phyloP scores from a whole-genome alignment of 352 stramenopile species.

The Phytophthora syringae region DNA sequence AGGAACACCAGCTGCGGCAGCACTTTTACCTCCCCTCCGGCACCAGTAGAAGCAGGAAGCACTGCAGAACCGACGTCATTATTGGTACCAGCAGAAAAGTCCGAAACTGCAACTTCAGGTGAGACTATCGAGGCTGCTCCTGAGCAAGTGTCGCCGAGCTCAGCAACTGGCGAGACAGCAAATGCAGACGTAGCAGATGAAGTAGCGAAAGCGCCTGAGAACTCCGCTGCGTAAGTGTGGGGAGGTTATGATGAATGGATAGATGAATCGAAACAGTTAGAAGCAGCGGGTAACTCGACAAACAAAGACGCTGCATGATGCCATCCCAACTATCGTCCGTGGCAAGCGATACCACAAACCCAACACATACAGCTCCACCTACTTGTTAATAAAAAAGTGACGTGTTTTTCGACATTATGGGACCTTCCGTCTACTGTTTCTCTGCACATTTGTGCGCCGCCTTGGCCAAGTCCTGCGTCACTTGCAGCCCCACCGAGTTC shows the following conservation, averaged over 20 bases:
- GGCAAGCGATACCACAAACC: background rate
- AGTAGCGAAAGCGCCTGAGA: constrained; percentile 15
- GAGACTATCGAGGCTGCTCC: background rate
- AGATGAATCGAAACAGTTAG: constrained; percentile 38
- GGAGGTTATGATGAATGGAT: constrained; percentile 30
- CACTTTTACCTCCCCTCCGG: constrained; percentile 2
- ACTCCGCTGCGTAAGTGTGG: constrained; percentile 32
- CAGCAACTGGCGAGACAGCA: too few species aligned
- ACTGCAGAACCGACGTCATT: constrained; percentile 13
- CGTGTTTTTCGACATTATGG: constrained; percentile 11
- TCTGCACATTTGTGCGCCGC: constrained; percentile 11
- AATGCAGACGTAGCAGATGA: constrained; percentile 12
- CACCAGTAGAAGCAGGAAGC: constrained; percentile 34
- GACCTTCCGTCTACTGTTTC: constrained; percentile 4
- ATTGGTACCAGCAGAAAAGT: constrained; percentile 19
- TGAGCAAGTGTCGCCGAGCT: background rate
- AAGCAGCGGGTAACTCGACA: constrained; percentile 32
- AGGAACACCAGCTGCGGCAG: constrained; percentile 5
- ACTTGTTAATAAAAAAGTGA: constrained; percentile 31
- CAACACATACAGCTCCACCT: too few species aligned
- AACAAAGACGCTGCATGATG: constrained; percentile 28
- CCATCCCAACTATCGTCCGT: constrained; percentile 16
- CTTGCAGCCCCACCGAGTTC: constrained; percentile 2
- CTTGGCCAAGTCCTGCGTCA: constrained; percentile 1
- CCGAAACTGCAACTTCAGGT: background rate